Base-by-base conservation (phyloP, 768 basidiomycete genomes). In the Candolleomyces efflorescens region DNA sequence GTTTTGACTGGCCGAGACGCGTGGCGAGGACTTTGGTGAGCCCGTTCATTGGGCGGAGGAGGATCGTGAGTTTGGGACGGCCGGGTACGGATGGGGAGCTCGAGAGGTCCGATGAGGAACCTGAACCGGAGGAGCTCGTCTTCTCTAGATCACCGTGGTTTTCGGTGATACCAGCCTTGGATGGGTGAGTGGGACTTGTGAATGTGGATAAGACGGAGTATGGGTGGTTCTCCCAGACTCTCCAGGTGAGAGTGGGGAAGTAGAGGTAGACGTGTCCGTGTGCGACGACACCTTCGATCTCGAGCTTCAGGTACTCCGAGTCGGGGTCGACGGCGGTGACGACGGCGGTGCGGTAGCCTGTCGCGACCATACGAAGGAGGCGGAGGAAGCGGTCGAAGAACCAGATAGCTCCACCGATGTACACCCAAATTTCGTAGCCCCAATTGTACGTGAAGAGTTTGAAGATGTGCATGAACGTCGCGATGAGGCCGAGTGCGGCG, bases 401-500 rank as follows among this genome's bases (percentile, higher is more conserved):
- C 59, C 59, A 59, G 46, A 59, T 50, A 1, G 24, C 39, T 3
- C 54, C 59, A 12, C 47, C 54, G 48, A 59, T 59, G 27, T 59
- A 59, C 52, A 59, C 59, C 59, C 59, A 59, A 24, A 59, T 59
- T 20, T 59, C 59, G 59, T 55, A 59, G 13, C 59, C 59, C 53
- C 54, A 59, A 4, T 59, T 51, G 54, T 55, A 55, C 15, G 23
- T 51, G 59, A 38, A 59, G 36, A 55, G 48, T 22, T 55, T 20
- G 39, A 20, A 59, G 47, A 59, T 59, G 48, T 59, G 59, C 41
- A 51, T 26, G 54, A 55, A 59, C 3, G 59, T 59, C 15, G 47
- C 59, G 48, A 59, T 32, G 23, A 59, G 59, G 41, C 41, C 54
- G 48, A 59, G 47, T 22, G 54, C 54, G 23, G 65, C 75, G 64